Conservation (phyloP, 2,329 filamentous ascomycete genomes). For the Rhytidhysteron rufulum region DNA sequence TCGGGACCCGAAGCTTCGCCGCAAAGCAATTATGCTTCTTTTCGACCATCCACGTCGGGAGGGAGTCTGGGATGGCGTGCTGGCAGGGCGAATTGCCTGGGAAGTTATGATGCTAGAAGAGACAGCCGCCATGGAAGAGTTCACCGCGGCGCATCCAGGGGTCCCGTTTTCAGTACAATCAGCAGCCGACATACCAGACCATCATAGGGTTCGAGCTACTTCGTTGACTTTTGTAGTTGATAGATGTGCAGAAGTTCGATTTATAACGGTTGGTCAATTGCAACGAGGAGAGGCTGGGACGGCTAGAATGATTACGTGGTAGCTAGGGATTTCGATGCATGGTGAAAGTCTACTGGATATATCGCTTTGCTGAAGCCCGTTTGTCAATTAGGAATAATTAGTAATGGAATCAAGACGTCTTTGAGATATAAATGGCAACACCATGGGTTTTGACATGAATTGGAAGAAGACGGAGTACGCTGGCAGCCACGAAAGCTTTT, state of each 20-base stretch:
- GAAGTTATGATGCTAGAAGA: slow-evolving; percentile 25
- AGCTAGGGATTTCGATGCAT: background rate
- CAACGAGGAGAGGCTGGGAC: background rate
- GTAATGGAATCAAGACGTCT: too few species aligned
- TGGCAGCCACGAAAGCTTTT: too few species aligned
- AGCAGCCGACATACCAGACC: slow-evolving; percentile 7
- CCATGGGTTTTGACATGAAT: too few species aligned
- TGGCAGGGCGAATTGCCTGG: slow-evolving; percentile 49
- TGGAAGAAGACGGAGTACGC: too few species aligned
- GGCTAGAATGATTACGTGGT: background rate
- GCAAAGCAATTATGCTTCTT: slow-evolving; percentile 21
- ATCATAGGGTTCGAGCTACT: slow-evolving; percentile 9
- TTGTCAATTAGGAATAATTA: too few species aligned
- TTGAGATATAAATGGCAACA: too few species aligned
- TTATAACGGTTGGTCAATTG: slow-evolving; percentile 7
- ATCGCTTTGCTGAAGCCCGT: too few species aligned
- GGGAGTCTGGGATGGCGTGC: slow-evolving; percentile 56
- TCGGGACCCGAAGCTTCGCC: slow-evolving; percentile 17
- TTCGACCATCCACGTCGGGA: slow-evolving; percentile 35
- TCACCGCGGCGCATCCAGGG: slow-evolving; percentile 4
- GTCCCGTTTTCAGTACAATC: background rate
- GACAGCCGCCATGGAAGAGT: slow-evolving; percentile 12
- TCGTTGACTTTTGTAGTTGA: slow-evolving; percentile 16
- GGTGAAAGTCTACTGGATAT: too few species aligned
- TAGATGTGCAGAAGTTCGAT: slow-evolving; percentile 18